A percentile compares a stretch with the other conserved stretches of the same genome.
phyloP scores from a whole-genome alignment of 805 yeast genomes.

The Pichia heedii region DNA sequence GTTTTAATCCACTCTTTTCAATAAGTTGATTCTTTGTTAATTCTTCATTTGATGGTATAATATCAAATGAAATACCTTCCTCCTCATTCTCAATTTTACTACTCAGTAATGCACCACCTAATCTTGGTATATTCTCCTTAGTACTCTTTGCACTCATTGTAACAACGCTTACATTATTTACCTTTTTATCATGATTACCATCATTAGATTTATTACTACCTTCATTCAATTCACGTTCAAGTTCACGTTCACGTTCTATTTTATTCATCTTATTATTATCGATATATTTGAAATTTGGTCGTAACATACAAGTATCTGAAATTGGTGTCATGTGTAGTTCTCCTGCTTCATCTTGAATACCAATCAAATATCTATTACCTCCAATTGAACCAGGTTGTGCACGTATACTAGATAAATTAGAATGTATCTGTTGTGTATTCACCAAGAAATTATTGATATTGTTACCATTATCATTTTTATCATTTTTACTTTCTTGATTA shows the following conservation, averaged over 20 bases:
- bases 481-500: neutral
- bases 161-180: slow-evolving; percentile 47
- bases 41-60: slow-evolving; percentile 7
- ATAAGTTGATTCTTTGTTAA: slow-evolving; percentile 4
- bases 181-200: slow-evolving; percentile 26
- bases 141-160: slow-evolving; percentile 68
- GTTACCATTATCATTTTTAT: neutral
- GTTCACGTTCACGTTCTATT: slow-evolving; percentile 34
- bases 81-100: slow-evolving; percentile 59
- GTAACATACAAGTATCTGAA: slow-evolving; percentile 60
- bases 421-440: neutral
- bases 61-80: slow-evolving; percentile 24
- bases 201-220: slow-evolving; percentile 23
- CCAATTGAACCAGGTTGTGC: slow-evolving; percentile 15
- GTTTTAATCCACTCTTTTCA: slow-evolving; percentile 2
- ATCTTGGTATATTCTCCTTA: slow-evolving; percentile 48
- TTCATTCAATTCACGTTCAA: slow-evolving; percentile 29
- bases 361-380: slow-evolving; percentile 32
- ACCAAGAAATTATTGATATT: neutral
- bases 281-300: slow-evolving; percentile 75
- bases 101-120: slow-evolving; percentile 64
- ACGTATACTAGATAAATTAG: slow-evolving; percentile 6
- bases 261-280: slow-evolving; percentile 38
- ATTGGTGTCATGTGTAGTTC: slow-evolving; percentile 56
- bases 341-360: slow-evolving; percentile 25